These are phyloP conservation scores for Backusella luteola DNA, from an alignment of 192 early-diverging fungal species.

Conservation along the genomic window DNA sequence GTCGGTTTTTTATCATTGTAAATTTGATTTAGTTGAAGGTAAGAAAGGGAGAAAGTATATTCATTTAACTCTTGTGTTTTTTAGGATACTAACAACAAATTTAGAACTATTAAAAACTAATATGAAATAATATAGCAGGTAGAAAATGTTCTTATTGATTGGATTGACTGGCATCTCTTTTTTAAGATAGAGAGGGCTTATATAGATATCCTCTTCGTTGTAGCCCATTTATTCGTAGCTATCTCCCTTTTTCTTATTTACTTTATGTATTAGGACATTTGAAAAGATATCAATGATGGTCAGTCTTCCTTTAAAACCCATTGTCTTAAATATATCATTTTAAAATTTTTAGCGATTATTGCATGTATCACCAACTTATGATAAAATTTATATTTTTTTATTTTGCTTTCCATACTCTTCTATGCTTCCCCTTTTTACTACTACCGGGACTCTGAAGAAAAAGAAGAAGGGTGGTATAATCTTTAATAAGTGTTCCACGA, in stretches of 20 bases:
- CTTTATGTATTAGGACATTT: conserved; percentile 75
- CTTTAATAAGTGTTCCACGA: conserved; percentile 40
- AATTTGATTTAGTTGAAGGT: neutral
- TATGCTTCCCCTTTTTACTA: neutral
- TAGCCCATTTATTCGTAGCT: neutral
- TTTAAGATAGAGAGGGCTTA: conserved; percentile 65
- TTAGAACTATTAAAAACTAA: conserved; percentile 65
- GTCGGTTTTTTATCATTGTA: neutral
- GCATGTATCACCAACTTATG: conserved; percentile 86
- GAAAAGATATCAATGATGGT: conserved; percentile 87
- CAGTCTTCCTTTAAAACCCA: conserved; percentile 93
- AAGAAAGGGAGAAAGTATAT: neutral
- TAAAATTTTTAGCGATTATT: conserved; percentile 87
- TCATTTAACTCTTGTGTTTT: neutral
- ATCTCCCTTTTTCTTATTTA: neutral
- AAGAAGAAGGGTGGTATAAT: neutral
- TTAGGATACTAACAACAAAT: conserved; percentile 58
- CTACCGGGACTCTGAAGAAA: neutral
- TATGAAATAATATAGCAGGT: conserved; percentile 67
- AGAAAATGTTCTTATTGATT: conserved; percentile 84
- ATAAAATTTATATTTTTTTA: conserved; percentile 36
- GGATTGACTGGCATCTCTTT: conserved; percentile 88
- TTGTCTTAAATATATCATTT: conserved; percentile 61
- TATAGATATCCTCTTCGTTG: neutral
- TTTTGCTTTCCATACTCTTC: neutral